Evolutionary conservation across 306 rosid species (phyloP), one percentile per base, ranked within the genome.

Genomic region (Boehmeria nivea): DNA sequence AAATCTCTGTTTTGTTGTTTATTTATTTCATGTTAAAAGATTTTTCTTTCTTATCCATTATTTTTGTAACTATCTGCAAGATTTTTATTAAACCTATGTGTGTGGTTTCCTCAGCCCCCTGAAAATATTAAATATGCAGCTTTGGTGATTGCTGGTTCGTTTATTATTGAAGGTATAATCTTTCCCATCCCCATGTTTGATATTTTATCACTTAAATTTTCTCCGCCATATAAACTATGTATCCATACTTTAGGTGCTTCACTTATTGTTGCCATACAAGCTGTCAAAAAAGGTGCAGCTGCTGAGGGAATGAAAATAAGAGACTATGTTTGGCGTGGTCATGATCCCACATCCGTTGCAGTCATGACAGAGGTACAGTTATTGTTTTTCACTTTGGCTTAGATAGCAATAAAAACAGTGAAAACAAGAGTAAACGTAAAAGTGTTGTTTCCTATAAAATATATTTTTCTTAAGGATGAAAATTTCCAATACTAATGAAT

Each of bases 261-360:
- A 64, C 94, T 93, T 59, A 38, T 85, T 87, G 99, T 93, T 75
- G 99, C 99, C 68, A 76, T 93, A 67, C 91, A 93, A 83, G 95
- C 96, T 61, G 96, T 93, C 72, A 85, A 87, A 83, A 82, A 83
- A 83, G 99, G 99, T 61, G 99, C 96, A 60, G 93, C 89, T 24
- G 74, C 81, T 21, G 96, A 93, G 82, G 99, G 96, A 65, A 87
- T 93, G 99, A 93, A 50, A 65, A 61, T 87, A 72, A 73, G 86
- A 69, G 99, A 93, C 78, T 93, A 76, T 71, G 37, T 93, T 19
- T 93, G 96, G 99, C 96, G 95, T 26, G 99, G 96, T 64, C 96
- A 93, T 64, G 96, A 93, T 71, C 96, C 99, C 66, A 93, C 99
- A 42, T 82, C 96, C 44, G 96, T 93, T 75, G 99, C 99, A 17